Conservation (phyloP, 139 green algal genomes). For the Coelastrella sp. region DNA sequence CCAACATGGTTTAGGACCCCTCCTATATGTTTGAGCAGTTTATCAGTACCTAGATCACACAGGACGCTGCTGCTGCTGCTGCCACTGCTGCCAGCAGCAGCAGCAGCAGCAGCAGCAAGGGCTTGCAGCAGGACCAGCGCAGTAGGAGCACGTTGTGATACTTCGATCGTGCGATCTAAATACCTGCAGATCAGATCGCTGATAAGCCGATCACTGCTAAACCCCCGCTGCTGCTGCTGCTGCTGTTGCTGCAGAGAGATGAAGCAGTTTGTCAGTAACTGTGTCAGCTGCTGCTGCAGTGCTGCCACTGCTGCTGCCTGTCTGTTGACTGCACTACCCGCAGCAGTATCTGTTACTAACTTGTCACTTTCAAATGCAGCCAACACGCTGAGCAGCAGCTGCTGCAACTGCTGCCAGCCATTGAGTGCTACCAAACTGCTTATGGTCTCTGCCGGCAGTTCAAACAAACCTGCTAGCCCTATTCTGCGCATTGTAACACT, state of each 20-base stretch:
- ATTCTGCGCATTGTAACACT: not conserved
- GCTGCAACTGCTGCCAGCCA: conserved; percentile 26
- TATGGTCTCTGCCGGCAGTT: not conserved
- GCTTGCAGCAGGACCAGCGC: conserved; percentile 27
- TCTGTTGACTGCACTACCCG: not conserved
- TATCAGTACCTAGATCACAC: conserved; percentile 3
- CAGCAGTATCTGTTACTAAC: not conserved
- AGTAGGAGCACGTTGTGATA: conserved; percentile 18
- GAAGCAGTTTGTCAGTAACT: not conserved
- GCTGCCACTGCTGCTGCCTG: conserved; percentile 16
- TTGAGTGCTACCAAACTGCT: not conserved
- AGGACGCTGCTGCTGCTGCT: not conserved
- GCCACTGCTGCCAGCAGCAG: not conserved
- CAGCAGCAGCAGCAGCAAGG: conserved; percentile 18
- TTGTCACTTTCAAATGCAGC: conserved; percentile 11
- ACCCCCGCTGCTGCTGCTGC: conserved; percentile 38
- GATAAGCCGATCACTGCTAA: not conserved
- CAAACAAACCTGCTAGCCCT: not conserved
- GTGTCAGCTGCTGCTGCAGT: conserved; percentile 14
- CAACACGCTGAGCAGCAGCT: conserved; percentile 35
- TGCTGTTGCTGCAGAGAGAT: not conserved
- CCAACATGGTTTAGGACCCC: not conserved
- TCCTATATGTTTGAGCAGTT: not conserved
- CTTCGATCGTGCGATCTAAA: not conserved
- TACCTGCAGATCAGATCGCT: not conserved